Base-by-base conservation (phyloP, 2,329 filamentous ascomycete genomes). In the Clarireedia hainanense region DNA sequence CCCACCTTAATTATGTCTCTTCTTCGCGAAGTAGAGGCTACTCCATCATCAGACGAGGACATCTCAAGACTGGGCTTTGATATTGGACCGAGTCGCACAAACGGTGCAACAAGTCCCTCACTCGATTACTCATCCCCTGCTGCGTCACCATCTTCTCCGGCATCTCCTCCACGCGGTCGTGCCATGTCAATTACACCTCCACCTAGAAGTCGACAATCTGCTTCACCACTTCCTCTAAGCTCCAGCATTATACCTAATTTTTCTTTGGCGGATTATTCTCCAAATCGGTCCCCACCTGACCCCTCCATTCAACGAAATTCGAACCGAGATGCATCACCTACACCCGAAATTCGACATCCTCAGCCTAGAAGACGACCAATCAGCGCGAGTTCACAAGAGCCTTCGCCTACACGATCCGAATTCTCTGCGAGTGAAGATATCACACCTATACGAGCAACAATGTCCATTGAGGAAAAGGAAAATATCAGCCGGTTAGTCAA, bases 401-500 rank as follows among this genome's bases (percentile, higher is more conserved):
- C 77, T 1, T 91, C 88, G 15, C 87, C 88, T 7, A 80, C 78
- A 2, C 82, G 86, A 34, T 69, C 76, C 5, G 74, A 39, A 27
- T 39, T 43, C 60, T 30, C 71, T 64, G 60, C 58, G 39, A 60
- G 60, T 34, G 61, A 63, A 51, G 85, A 91, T 46, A 76, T 77
- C 1, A 91, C 88, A n/a, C 87, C 88, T 6, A 80, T 78, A 2
- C 82, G 86, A 36, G 69, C 76, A 6, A 74, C 74, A 6, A 80
- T 96, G 65, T 87, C 91, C 0, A 83, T 90, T 24, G 85, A 89
- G 60, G 87, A 89, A 60, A 99, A 99, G 71, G 85, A 89, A 63
- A 90, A 85, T 67, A 87, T 99, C 61, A 92, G 91, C 68, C 85
- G 85, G 63, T 90, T 97, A 72, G 94, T 97, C 63, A 88, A 89